These are phyloP conservation scores for Aegilops speltoides DNA, from an alignment of 176 grass and related monocot species.

Conservation along the genomic window DNA sequence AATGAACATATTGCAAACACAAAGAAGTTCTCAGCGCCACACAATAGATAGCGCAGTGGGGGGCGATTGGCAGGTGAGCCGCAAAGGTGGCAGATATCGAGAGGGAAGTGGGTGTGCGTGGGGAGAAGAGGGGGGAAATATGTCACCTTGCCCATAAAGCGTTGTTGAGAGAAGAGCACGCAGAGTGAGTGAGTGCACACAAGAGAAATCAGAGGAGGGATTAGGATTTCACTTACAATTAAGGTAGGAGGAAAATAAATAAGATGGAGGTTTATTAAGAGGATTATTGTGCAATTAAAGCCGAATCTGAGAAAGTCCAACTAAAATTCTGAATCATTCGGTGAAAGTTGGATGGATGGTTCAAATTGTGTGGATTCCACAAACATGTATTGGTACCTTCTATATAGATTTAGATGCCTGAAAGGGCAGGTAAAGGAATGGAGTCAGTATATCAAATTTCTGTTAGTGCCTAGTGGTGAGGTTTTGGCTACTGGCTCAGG, in stretches of 20 bases:
- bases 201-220: neutral
- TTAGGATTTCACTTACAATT: neutral
- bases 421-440: neutral
- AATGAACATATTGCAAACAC: neutral
- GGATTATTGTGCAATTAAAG: neutral
- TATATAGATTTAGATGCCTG: neutral
- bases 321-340: neutral
- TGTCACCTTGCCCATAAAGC: neutral
- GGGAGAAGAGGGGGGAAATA: neutral
- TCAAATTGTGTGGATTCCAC: neutral
- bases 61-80: neutral
- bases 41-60: neutral
- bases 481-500: neutral
- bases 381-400: neutral
- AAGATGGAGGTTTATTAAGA: neutral
- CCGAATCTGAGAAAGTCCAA: neutral
- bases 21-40: neutral
- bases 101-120: neutral
- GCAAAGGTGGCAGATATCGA: neutral
- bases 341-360: neutral
- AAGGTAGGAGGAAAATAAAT: neutral
- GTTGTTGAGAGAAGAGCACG: neutral
- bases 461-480: neutral
- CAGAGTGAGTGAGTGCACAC: neutral
- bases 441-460: conserved; percentile 9